Evolutionary conservation across 768 basidiomycete species (phyloP), one percentile per base, ranked within the genome.

Genomic region (Phlegmacium glaucopus): DNA sequence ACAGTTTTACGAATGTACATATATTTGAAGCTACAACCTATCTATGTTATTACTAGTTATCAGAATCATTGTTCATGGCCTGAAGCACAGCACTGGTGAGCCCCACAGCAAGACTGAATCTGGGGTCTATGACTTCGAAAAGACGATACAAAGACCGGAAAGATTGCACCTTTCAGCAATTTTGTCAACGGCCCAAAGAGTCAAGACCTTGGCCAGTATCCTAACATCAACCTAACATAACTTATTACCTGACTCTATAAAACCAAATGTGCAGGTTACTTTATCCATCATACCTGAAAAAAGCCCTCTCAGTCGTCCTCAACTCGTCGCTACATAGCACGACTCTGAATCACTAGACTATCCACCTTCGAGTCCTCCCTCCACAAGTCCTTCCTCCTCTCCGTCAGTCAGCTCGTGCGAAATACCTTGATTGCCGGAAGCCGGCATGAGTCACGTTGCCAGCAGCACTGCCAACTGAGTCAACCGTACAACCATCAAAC

Each of bases 251-350:
- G 17, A 29, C 15, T 35, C 8, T 25, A 41, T 18, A 37, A 40
- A 1, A 3, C 12, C 35, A 36, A 12, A 44, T 9, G 39, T 30
- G 28, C 17, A 27, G 45, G 72, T 50, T 41, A 91, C 94, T 74
- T 94, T 93, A 65, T 99, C 96, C 91, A 98, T 95, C 85, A 95
- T 96, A 12, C 85, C 76, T 4, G 87, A 83, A 26, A 98, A 69
- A 10, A n/a, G 67, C 70, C 45, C 94, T 74, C 66, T 98, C 93
- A 0, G 90, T 84, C 2, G 77, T 77, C 59, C 87, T 79, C 55
- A 95, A 70, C 63, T 97, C 90, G 47, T 91, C 87, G 10, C 74
- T 74, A 2, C n/a, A n/a, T n/a, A n/a, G 90, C 92, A 44, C 90
- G 80, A 28, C 76, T 76, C 2, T n/a, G n/a, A n/a, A n/a, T n/a